Percentiles rank a stretch among this genome's conserved stretches.
Conservation (phyloP, 805 yeast genomes). For the Candida berthetii region DNA sequence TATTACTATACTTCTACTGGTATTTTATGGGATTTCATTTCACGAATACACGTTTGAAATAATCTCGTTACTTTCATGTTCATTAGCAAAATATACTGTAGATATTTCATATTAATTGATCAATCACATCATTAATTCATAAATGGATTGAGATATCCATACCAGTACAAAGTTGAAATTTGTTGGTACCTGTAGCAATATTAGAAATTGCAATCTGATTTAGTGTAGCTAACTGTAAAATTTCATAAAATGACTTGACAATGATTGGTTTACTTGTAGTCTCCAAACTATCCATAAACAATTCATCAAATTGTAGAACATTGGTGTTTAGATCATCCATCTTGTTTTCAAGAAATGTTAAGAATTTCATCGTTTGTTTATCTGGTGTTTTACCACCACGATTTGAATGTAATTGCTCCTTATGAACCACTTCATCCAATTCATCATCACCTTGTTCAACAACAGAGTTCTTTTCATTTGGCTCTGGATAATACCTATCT, state of each 20-base stretch:
- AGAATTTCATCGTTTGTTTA: constrained; percentile 13
- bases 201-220: constrained; percentile 5
- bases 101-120: too few species aligned
- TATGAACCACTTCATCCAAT: background rate
- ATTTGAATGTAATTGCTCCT: background rate
- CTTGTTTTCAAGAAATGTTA: constrained; percentile 12
- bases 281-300: constrained; percentile 4
- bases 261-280: constrained; percentile 5
- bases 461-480: background rate
- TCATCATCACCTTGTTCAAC: constrained; percentile 1
- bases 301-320: constrained; percentile 9
- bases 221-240: constrained; percentile 18
- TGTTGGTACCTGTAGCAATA: background rate
- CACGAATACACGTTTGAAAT: too few species aligned
- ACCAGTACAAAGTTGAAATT: background rate
- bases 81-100: too few species aligned
- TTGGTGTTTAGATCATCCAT: constrained; percentile 6
- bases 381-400: constrained; percentile 3
- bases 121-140: too few species aligned
- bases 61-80: too few species aligned
- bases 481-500: background rate
- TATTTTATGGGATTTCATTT: too few species aligned
- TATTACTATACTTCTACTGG: too few species aligned
- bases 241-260: constrained; percentile 20
- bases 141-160: background rate